Conservation (phyloP, 2,329 filamentous ascomycete species). For the Colletotrichum falcatum region DNA sequence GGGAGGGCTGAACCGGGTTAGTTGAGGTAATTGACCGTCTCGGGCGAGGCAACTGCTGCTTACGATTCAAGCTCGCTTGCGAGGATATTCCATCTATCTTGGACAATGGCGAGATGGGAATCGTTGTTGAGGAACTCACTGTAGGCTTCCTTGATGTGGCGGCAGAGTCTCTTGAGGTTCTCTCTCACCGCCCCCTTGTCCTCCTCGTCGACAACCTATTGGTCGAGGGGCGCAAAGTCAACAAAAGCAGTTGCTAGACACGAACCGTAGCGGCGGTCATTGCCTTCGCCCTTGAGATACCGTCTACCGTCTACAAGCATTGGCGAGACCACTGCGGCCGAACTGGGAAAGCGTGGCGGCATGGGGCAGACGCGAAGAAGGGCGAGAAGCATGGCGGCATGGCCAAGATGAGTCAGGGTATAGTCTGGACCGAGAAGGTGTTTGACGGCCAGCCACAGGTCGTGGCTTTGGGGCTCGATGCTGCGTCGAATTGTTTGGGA, state of each 20-base stretch:
- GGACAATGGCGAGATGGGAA: not conserved
- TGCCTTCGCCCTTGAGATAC: not conserved
- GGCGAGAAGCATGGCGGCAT: constrained; percentile 12
- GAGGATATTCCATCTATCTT: not conserved
- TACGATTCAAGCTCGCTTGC: not conserved
- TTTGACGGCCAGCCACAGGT: not conserved
- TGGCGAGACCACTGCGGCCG: not conserved
- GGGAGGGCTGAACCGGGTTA: not conserved
- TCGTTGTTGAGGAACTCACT: not conserved
- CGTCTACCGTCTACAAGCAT: not conserved
- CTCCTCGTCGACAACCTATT: constrained; percentile 1
- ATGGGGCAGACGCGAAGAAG: not conserved
- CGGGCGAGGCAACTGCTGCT: not conserved
- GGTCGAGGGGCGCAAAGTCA: not conserved
- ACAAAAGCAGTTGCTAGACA: constrained; percentile 2
- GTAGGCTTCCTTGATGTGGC: constrained; percentile 3
- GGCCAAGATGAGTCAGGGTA: constrained; percentile 10
- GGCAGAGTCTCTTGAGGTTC: not conserved
- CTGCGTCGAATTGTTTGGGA: not conserved
- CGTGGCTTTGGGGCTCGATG: not conserved
- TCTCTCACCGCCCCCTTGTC: not conserved
- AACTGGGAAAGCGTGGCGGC: not conserved
- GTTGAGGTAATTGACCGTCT: not conserved
- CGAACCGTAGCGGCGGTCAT: not conserved
- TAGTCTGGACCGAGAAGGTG: constrained; percentile 1